Evolutionary conservation across 495 filamentous ascomycete genomes (phyloP), one percentile per base, ranked within the genome.

Genomic region (Lasiosphaeria ovina): DNA sequence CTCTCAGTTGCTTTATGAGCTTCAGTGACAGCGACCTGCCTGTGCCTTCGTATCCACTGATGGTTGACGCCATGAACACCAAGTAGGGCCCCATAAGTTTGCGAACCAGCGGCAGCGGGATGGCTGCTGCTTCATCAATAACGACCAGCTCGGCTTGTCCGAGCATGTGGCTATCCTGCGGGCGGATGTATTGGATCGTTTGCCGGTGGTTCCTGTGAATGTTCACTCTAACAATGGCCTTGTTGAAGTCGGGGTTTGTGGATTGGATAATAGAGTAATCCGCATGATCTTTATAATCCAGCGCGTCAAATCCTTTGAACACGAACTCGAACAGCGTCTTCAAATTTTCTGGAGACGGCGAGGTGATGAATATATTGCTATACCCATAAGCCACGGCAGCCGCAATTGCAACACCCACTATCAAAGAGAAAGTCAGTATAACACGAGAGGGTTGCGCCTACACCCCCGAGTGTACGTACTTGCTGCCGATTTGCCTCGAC

Each of bases 331-430:
- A 99, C 24, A 98, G 78, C 0, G 95, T 98, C 76, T 98, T 98
- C 77, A 99, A 81, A 75, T 98, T 99, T 78, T 98, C 95, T 2
- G 95, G 95, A 62, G 90, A 96, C 14, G 95, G 95, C 31, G 95
- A 99, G 3, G 95, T 99, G 69, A 99, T 96, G 79, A 99, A 99
- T 66, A 99, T 95, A 71, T 99, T 99, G 77, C 91, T 96, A 70
- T 99, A 99, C 17, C 95, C 95, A 68, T 97, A 90, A 0, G 93
- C 93, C 58, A 98, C 81, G 12, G 95, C 95, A 8, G 95, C 92
- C 44, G 95, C 92, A 60, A 99, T 89, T 14, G 95, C 90, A 57
- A 99, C 85, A 69, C 95, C 95, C 63, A 98, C 81, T n/a, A 50
- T 5, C 16, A 31, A 44, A 11, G n/a, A 17, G n/a, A 2, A 47